phyloP scores from a whole-genome alignment of 768 basidiomycete species.

The Suillus subluteus region DNA sequence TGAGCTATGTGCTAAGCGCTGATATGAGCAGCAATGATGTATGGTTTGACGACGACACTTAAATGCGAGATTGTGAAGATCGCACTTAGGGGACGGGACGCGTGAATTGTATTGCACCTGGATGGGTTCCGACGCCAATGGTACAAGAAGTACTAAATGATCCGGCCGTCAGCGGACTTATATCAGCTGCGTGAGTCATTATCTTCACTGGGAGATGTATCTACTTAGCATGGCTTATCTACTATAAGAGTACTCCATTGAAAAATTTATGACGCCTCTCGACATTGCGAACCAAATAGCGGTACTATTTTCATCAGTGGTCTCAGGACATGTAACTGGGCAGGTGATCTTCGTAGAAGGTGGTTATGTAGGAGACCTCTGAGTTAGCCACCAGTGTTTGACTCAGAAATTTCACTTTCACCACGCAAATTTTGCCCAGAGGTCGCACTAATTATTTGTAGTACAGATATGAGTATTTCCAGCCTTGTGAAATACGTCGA shows the following conservation, averaged over 20 bases:
- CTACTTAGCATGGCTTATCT: background rate
- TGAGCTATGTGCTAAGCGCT: background rate
- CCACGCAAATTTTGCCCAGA: too few relatives aligned
- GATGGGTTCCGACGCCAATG: slow-evolving; percentile 70
- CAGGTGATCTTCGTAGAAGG: slow-evolving; percentile 73
- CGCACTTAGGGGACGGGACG: slow-evolving; percentile 66
- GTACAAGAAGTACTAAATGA: slow-evolving; percentile 60
- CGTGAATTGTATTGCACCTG: slow-evolving; percentile 73
- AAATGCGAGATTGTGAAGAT: slow-evolving; percentile 84
- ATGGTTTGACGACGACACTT: slow-evolving; percentile 65
- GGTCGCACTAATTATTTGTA: too few relatives aligned
- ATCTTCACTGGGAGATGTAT: background rate
- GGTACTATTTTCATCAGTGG: slow-evolving; percentile 55
- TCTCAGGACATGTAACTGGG: slow-evolving; percentile 75
- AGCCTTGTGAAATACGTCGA: too few relatives aligned
- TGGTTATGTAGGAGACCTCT: slow-evolving; percentile 35
- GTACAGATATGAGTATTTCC: too few relatives aligned
- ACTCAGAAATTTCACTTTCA: too few relatives aligned
- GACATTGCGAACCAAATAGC: slow-evolving; percentile 72
- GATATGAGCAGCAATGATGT: slow-evolving; percentile 73
- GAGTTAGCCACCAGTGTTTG: too few relatives aligned
- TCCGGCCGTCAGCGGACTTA: slow-evolving; percentile 53
- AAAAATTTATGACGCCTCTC: slow-evolving; percentile 65
- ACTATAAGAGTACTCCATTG: slow-evolving; percentile 58
- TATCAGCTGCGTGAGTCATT: slow-evolving; percentile 64